Evolutionary conservation across 257 asterid species (phyloP), one percentile per base, ranked within the genome.

Genomic region (Ocimum tenuiflorum): DNA sequence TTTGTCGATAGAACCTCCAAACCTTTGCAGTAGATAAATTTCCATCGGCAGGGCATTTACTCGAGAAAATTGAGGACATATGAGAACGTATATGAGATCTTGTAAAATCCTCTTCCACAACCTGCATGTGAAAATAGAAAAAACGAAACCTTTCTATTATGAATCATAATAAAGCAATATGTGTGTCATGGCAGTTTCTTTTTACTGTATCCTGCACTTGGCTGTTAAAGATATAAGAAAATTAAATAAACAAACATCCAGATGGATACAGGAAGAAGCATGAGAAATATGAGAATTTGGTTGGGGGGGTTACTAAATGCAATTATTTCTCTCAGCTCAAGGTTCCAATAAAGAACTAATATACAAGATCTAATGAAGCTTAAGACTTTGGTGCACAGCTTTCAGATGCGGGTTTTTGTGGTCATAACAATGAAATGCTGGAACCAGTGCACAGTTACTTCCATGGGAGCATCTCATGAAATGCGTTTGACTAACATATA

Each of bases 31-130:
- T 59, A 60, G 65, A 74, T 20, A 73, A 41, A 68, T 57, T 65
- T 55, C 75, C 75, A 52, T 68, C 77, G 8, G 63, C 43, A 17
- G 78, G 71, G 68, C 66, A 70, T 65, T 75, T 73, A 56, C 70
- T 68, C 8, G 51, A 75, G 72, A 78, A 62, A 65, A 85, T 29
- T 12, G 88, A 64, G 68, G 91, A 79, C 87, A 88, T 82, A 65
- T 88, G 96, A 73, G 96, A 83, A 48, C 76, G 79, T 70, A 94
- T 52, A 71, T 90, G 85, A 67, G 88, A 88, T 79, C 77, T 81
- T 48, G 91, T 85, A 77, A 94, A 90, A 80, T 94, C 99, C 87
- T 86, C 95, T 77, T 86, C 84, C 75, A 94, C 8, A 66, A 94
- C 95, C 97, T 94, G 55, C 36, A 74, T n/a, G 73, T 36, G 57